phyloP scores from a whole-genome alignment of 768 basidiomycete species.

The Tulasnella sp. region DNA sequence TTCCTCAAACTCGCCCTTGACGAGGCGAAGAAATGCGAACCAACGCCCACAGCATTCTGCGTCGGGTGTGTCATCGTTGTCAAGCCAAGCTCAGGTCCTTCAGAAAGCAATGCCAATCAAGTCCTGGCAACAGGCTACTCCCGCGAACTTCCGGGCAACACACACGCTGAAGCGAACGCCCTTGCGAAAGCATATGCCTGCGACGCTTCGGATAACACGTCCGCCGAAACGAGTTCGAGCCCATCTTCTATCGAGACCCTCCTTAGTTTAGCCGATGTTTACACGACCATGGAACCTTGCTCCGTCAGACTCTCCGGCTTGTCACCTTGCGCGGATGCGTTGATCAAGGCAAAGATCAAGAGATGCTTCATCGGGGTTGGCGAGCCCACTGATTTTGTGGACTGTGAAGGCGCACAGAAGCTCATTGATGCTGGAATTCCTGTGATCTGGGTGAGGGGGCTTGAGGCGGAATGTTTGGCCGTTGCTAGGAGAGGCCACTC shows the following conservation, averaged over 20 bases:
- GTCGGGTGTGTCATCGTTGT: conserved; percentile 67
- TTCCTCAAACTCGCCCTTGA: conserved; percentile 54
- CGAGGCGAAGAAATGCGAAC: conserved; percentile 60
- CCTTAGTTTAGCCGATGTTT: conserved; percentile 55
- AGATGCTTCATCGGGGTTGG: conserved; percentile 80
- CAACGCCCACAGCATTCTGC: conserved; percentile 70
- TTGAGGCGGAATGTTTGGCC: conserved; percentile 70
- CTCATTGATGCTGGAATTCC: conserved; percentile 60
- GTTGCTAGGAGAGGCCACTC: conserved; percentile 48
- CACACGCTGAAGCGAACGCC: conserved; percentile 95
- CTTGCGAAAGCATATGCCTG: conserved; percentile 46
- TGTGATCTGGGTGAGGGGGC: conserved; percentile 58
- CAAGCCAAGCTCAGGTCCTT: conserved; percentile 3
- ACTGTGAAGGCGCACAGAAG: conserved; percentile 74
- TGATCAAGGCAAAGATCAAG: conserved; percentile 57
- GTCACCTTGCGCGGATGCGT: conserved; percentile 71
- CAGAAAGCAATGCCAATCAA: conserved; percentile 13
- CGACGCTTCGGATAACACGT: background rate
- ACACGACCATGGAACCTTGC: conserved; percentile 96
- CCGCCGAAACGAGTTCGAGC: background rate
- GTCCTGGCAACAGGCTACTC: conserved; percentile 76
- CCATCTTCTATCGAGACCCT: conserved; percentile 28
- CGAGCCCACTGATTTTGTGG: conserved; percentile 91
- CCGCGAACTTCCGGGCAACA: conserved; percentile 84
- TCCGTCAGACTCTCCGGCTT: conserved; percentile 81